Evolutionary conservation across 352 stramenopile species (phyloP), one percentile per base, ranked within the genome.

Genomic region (Plasmopara muralis): DNA sequence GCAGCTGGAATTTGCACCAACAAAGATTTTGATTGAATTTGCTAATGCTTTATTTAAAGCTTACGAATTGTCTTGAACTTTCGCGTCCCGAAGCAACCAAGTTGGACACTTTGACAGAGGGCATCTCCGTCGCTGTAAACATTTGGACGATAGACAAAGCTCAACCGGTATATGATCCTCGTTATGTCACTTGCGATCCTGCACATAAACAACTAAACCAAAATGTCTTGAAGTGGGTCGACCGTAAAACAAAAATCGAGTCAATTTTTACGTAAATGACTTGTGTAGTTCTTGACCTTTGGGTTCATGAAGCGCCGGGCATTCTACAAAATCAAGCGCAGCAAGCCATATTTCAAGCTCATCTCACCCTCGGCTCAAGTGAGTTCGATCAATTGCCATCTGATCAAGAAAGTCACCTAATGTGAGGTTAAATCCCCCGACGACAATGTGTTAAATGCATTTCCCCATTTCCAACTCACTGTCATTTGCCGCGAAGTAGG

Each of bases 201-300:
- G 16, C 1, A 61, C 38, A 34, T 57, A 47, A 0, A 34, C n/a
- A 9, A 60, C 16, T 14, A 15, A 47, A 30, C 42, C 0, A 64
- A 16, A 12, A 60, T 38, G 5, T 60, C 34, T 12, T 60, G 41
- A 5, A 59, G 16, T 4, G 60, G 39, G 28, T 56, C 42, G 0
- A 49, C 46, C 16, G 50, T 56, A 44, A 56, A 56, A 34, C 57
- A 60, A 14, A 56, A 64, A 8, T 60, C 45, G 6, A 60, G n/a
- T 2, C 50, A 34, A n/a, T 53, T 57, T 10, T 51, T 54, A 0
- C 51, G 47, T 2, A 6, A 45, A 2, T 47, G 52, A 12, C 47
- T 50, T 0, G 57, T 60, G 28, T 35, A 66, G 5, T 65, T 47
- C 7, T 43, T 35, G 0, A 10, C 4, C 0, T 61, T 40, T 0